phyloP scores from a whole-genome alignment of 305 asterid genomes.

The Solanum hybrid region DNA sequence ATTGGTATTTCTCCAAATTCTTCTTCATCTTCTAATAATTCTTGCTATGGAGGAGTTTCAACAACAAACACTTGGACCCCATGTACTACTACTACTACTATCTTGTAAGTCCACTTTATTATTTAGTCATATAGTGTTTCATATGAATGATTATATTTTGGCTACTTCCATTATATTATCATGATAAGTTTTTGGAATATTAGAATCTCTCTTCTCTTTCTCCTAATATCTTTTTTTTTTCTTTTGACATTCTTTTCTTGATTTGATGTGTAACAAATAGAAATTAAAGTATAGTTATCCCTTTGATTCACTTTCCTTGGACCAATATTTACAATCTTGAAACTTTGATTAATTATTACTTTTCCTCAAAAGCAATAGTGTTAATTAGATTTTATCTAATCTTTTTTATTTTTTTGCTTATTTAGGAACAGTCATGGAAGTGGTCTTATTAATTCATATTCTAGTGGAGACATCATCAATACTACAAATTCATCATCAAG shows the following conservation, averaged over 20 bases:
- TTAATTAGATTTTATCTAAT: background rate
- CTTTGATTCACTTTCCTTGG: slow-evolving; percentile 3
- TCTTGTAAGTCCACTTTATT: slow-evolving; percentile 51
- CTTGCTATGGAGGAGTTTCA: slow-evolving; percentile 34
- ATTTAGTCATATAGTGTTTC: background rate
- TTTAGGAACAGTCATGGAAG: slow-evolving; percentile 30
- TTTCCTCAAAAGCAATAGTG: background rate
- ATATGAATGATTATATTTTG: slow-evolving; percentile 22
- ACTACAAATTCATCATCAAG: slow-evolving; percentile 16
- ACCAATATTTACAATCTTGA: background rate
- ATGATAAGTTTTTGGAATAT: slow-evolving; percentile 10
- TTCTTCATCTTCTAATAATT: slow-evolving; percentile 24
- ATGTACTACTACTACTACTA: slow-evolving; percentile 31
- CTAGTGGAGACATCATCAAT: slow-evolving; percentile 8
- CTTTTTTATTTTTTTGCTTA: background rate
- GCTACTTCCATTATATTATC: slow-evolving; percentile 19
- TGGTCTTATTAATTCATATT: slow-evolving; percentile 19
- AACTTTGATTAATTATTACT: background rate
- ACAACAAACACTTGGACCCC: slow-evolving; percentile 50
- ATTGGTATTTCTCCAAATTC: slow-evolving; percentile 38
- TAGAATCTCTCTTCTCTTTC: slow-evolving; percentile 20
- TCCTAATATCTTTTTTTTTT: background rate
- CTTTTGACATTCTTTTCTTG: slow-evolving; percentile 18
- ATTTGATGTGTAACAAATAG: slow-evolving; percentile 30
- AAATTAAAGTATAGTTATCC: slow-evolving; percentile 3